Conservation (phyloP, 2,329 filamentous ascomycete genomes). For the Xylariaceae sp. region DNA sequence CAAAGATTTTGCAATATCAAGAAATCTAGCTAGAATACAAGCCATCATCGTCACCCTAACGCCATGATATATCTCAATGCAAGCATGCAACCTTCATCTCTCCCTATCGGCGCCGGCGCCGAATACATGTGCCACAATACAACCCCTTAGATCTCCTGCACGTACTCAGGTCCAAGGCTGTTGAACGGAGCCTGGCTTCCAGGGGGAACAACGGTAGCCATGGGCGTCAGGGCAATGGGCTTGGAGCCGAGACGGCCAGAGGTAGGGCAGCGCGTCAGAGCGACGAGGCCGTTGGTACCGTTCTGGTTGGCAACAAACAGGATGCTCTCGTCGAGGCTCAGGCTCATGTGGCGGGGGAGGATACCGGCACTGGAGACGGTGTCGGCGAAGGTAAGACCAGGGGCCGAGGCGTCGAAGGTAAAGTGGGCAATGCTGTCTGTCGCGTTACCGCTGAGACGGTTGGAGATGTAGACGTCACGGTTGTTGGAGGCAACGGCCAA, state of each 20-base stretch:
- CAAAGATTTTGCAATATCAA: no score
- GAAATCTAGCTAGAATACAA: no score
- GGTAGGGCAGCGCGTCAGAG: conserved; percentile 31
- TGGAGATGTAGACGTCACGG: conserved; percentile 46
- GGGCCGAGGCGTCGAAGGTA: conserved; percentile 23
- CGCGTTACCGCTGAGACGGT: conserved; percentile 42
- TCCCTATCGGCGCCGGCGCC: no score
- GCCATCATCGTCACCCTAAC: no score
- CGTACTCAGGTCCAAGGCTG: conserved; percentile 28
- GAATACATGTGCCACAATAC: background rate
- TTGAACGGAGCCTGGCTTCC: conserved; percentile 6
- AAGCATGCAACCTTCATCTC: no score
- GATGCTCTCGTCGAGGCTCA: conserved; percentile 30
- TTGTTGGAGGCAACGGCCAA: conserved; percentile 39
- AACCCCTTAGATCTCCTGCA: conserved; percentile 24
- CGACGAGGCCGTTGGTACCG: conserved; percentile 38
- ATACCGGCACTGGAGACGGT: conserved; percentile 26
- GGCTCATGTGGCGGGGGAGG: conserved; percentile 45
- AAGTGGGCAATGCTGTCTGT: conserved; percentile 47
- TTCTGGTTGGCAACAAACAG: conserved; percentile 46
- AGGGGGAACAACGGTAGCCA: conserved; percentile 16
- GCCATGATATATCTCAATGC: no score
- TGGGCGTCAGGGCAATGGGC: conserved; percentile 21
- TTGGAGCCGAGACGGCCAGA: conserved; percentile 21
- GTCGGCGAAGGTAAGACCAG: conserved; percentile 20